Evolutionary conservation across 352 stramenopile species (phyloP), one percentile per base, ranked within the genome.

Genomic region (Peronospora belbahrii): DNA sequence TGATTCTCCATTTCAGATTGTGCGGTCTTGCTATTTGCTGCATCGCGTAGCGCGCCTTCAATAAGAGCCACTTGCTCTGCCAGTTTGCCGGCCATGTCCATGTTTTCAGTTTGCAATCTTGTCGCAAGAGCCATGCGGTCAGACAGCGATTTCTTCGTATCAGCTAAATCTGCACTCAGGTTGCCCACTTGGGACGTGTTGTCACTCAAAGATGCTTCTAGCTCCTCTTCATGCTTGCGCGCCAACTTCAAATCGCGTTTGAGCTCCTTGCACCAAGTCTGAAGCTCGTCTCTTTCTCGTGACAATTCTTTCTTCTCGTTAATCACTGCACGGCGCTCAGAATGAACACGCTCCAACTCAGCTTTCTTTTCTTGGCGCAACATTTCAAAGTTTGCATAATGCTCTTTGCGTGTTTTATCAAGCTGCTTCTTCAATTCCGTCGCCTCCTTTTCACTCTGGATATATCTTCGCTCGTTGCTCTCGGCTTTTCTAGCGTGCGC

Each of bases 91-190:
- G 80, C 76, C 23, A 88, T 83, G 1, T 65, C 65, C 72, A 92
- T 88, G 52, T 94, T 91, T 41, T 94, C 83, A 0, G 77, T 88
- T 46, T 92, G 76, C 49, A 91, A 56, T 7, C 81, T 78, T 22
- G 83, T 85, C 8, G 81, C 81, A 14, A 89, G 64, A 5, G 79
- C 77, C 61, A 84, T 89, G 9, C 77, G 71, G 44, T 93, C 81
- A 2, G 83, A 93, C n/a, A 89, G 48, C 10, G 77, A 67, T 36
- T 90, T 92, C 44, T 89, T 88, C 6, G 76, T 86, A 43, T 91
- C 79, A 3, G 79, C 70, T 28, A 90, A 45, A 41, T 90, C 72
- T 22, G 82, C 70, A 47, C 72, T 81, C 53, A 91, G 36, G 23
- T 87, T 80, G 14, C 72, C 74, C 8, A 86, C 56, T 38, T 80